Conservation (phyloP, 2,329 filamentous ascomycete species). For the Aulographum hederae region DNA sequence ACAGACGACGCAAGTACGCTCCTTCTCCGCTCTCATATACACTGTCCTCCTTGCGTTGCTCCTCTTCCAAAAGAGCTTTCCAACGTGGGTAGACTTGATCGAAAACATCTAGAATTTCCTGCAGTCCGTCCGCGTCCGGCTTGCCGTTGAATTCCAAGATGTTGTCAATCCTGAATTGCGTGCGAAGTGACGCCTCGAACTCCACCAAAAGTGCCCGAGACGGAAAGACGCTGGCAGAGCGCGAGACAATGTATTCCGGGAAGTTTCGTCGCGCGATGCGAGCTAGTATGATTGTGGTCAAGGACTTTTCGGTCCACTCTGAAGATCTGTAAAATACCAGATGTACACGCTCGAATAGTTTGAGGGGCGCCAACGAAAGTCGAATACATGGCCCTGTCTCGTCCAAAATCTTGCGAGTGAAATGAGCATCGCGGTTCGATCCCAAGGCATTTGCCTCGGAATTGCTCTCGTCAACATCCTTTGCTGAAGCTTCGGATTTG, state of each 20-base stretch:
- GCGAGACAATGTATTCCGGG: conserved; percentile 74
- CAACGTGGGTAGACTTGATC: conserved; percentile 66
- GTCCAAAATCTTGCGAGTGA: conserved; percentile 56
- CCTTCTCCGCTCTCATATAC: conserved; percentile 72
- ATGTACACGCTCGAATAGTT: conserved; percentile 84
- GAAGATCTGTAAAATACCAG: conserved; percentile 91
- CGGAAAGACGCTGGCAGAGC: conserved; percentile 75
- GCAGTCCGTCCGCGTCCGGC: conserved; percentile 44
- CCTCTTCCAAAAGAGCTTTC: conserved; percentile 52
- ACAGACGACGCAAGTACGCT: conserved; percentile 75
- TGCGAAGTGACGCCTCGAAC: conserved; percentile 71
- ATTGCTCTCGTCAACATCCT: conserved; percentile 11
- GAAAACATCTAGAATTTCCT: conserved; percentile 52
- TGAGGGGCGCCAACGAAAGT: conserved; percentile 52
- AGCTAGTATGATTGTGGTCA: conserved; percentile 86
- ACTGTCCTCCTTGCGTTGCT: conserved; percentile 57
- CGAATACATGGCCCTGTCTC: conserved; percentile 72
- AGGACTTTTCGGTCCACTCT: conserved; percentile 92
- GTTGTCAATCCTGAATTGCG: conserved; percentile 64
- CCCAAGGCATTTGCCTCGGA: conserved; percentile 21
- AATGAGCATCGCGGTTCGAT: conserved; percentile 55
- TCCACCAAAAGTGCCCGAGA: conserved; percentile 62
- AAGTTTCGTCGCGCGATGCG: conserved; percentile 80
- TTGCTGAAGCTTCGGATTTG: conserved; percentile 20
- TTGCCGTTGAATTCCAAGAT: conserved; percentile 65